Percentiles rank a stretch among this genome's conserved stretches.
Evolutionary conservation across 768 basidiomycete genomes (phyloP).

Genomic region (Cytidiella melzeri): DNA sequence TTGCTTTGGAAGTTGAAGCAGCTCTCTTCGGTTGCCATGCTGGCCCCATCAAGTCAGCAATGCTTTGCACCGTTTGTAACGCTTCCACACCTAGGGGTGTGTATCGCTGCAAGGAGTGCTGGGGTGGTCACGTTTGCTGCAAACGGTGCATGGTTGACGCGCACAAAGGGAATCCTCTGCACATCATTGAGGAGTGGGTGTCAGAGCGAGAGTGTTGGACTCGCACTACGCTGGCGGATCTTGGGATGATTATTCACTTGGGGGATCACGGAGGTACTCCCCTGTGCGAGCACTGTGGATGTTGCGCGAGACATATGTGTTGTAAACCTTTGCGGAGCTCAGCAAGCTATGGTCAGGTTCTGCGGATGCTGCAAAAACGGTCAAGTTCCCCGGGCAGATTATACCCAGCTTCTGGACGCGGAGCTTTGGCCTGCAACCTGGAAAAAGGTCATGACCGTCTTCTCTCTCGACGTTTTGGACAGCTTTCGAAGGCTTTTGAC

Average conservation of each 20-base stretch:
- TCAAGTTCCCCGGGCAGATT: neutral
- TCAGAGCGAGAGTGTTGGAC: neutral
- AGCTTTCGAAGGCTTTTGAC: neutral
- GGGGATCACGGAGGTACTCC: neutral
- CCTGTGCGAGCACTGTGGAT: neutral
- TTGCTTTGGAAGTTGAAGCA: neutral
- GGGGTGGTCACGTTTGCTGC: neutral
- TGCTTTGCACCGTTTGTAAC: neutral
- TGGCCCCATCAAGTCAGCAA: neutral
- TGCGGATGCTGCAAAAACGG: neutral
- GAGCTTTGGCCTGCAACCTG: constrained; percentile 2
- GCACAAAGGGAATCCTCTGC: neutral
- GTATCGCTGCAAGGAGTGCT: neutral
- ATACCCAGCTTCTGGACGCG: neutral
- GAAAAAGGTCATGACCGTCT: constrained; percentile 3
- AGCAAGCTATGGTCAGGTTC: neutral
- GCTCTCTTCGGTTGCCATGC: neutral
- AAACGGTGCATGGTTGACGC: neutral
- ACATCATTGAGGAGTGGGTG: neutral
- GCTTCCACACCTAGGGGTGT: neutral
- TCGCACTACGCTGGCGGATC: neutral
- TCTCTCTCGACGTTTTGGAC: constrained; percentile 5
- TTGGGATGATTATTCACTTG: neutral
- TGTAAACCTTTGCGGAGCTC: constrained; percentile 1
- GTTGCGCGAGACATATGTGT: neutral